Evolutionary conservation across 2,329 filamentous ascomycete species (phyloP), one percentile per base, ranked within the genome.

Genomic region (Hypoxylon sp.): DNA sequence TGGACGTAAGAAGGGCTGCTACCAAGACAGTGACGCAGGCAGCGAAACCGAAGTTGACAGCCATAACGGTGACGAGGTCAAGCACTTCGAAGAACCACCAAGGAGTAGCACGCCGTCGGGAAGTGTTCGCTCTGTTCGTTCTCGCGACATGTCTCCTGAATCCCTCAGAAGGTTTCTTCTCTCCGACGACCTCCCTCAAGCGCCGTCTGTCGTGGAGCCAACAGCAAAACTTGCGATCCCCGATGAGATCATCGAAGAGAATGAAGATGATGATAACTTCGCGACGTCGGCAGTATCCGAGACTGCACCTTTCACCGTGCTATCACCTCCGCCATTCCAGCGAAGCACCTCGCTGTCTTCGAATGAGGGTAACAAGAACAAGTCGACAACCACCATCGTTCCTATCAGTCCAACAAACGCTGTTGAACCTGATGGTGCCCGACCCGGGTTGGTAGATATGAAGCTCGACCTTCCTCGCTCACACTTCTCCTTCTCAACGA

Each of bases 251-350:
- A 77, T 74, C 6, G 84, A 85, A 56, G 82, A 84, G 53, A 78
- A 77, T 46, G 85, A 88, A 51, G 85, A 89, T 64, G 86, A 89
- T 68, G 85, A 87, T 66, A 88, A 88, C 75, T 89, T 89, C 69
- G 85, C 85, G n/a, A 82, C 80, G 3, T 82, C 83, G 1, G 80
- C 82, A 3, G 70, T 75, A 6, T 81, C 81, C 0, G 84, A 86
- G 55, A 77, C 63, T 2, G 76, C 79, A 20, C 73, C 79, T 1
- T 82, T 79, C 60, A 73, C 78, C 19, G 84, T 83, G 41, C 75
- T 87, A 15, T 87, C 85, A 2, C 85, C 85, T 7, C 84, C 85
- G 0, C 85, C 85, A 0, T 78, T 80, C 44, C 80, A 79, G 64
- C 80, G 81, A 20, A 75, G 72, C 3, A 55, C 73, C 30, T 77